Percentiles rank a stretch among this genome's conserved stretches.
Evolutionary conservation across 2,329 filamentous ascomycete species (phyloP).

Genomic region (Colletotrichum falcatum): DNA sequence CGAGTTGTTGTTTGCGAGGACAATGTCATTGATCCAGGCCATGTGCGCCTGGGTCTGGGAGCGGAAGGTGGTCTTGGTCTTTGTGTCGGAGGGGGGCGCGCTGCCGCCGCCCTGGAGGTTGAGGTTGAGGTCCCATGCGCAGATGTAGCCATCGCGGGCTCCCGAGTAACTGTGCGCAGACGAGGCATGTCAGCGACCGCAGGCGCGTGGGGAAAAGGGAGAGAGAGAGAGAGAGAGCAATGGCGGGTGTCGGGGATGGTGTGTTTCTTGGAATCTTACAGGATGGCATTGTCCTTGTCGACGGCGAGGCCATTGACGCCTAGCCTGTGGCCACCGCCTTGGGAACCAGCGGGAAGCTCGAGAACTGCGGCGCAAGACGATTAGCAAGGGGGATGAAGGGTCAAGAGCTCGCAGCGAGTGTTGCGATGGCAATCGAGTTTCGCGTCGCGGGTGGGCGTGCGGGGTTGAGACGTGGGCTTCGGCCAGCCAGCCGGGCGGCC

Average conservation of each 20-base stretch:
- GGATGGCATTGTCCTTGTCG: conserved; percentile 82
- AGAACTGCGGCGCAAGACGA: conserved; percentile 60
- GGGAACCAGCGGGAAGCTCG: conserved; percentile 66
- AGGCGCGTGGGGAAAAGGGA: not conserved
- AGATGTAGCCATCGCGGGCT: conserved; percentile 94
- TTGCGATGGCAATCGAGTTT: conserved; percentile 15
- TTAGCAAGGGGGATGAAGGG: conserved; percentile 17
- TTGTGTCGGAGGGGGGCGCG: conserved; percentile 48
- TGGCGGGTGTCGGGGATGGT: conserved; percentile 31
- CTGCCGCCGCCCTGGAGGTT: conserved; percentile 61
- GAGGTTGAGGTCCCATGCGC: conserved; percentile 91
- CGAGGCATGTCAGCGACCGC: conserved; percentile 8
- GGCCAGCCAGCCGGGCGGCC: too few species aligned
- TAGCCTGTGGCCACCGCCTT: conserved; percentile 84
- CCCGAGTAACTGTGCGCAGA: conserved; percentile 81
- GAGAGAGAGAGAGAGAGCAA: not conserved
- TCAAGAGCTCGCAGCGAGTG: not conserved
- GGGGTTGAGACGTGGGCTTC: conserved; percentile 19
- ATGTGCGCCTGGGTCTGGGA: conserved; percentile 81
- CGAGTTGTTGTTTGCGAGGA: conserved; percentile 80
- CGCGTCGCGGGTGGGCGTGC: conserved; percentile 25
- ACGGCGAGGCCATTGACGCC: conserved; percentile 96
- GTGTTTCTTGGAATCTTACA: conserved; percentile 69
- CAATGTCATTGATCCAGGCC: conserved; percentile 96
- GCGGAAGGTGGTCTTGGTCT: conserved; percentile 64